Percentiles rank a stretch among this genome's conserved stretches.
These are phyloP conservation scores for Pilobolus umbonatus DNA, from an alignment of 192 early-diverging fungal genomes.

Conservation along the genomic window DNA sequence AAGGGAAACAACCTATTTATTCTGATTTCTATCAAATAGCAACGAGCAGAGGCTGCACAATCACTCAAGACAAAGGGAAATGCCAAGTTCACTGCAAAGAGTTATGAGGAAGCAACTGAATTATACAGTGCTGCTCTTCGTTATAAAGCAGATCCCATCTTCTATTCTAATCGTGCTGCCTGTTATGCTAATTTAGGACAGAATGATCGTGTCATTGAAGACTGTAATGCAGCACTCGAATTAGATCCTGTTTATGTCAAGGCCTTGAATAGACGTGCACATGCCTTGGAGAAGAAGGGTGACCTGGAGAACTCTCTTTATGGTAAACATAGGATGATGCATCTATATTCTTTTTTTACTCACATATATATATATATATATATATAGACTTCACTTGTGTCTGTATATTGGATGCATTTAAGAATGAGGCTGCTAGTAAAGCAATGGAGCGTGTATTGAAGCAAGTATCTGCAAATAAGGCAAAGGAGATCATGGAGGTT, in stretches of 20 bases:
- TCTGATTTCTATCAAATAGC: conserved; percentile 26
- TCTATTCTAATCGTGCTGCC: conserved; percentile 93
- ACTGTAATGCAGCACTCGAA: conserved; percentile 77
- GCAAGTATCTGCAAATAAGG: conserved; percentile 70
- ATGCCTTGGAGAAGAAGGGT: conserved; percentile 50
- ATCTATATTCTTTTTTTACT: background rate
- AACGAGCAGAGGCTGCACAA: conserved; percentile 60
- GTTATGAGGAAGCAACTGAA: conserved; percentile 80
- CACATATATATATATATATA: background rate
- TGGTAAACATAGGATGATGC: conserved; percentile 25
- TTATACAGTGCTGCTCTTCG: conserved; percentile 87
- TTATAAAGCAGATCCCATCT: conserved; percentile 78
- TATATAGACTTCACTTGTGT: conserved; percentile 77
- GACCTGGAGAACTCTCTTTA: conserved; percentile 49
- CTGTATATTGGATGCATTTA: conserved; percentile 94
- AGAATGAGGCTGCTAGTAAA: conserved; percentile 70
- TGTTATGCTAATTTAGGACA: conserved; percentile 77
- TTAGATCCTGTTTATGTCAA: conserved; percentile 89
- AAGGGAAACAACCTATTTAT: background rate
- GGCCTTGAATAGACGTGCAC: conserved; percentile 57
- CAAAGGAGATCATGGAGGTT: conserved; percentile 67
- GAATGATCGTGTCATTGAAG: conserved; percentile 72
- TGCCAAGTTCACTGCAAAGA: conserved; percentile 74
- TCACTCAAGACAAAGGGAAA: conserved; percentile 85
- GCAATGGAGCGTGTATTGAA: conserved; percentile 89